Evolutionary conservation across 495 filamentous ascomycete species (phyloP), one percentile per base, ranked within the genome.

Genomic region (Letharia columbiana): DNA sequence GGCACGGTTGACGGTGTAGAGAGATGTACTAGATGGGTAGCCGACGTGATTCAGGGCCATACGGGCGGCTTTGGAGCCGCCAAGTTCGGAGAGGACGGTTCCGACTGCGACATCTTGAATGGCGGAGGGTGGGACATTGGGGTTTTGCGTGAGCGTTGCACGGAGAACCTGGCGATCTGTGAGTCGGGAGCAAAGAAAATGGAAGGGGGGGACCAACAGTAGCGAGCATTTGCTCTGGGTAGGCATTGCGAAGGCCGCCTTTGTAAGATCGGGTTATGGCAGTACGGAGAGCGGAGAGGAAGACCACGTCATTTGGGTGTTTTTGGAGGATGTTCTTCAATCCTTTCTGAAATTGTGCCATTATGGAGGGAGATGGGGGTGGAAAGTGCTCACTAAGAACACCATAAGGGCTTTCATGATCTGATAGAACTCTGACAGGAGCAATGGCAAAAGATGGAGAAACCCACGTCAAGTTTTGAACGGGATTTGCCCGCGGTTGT

Each of bases 1-100:
- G 44, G 92, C 91, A 37, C 92, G 82, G 77, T 97, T 97, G 71
- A 91, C 84, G 2, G 92, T 96, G 78, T 89, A 86, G 67, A 96
- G 88, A 40, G 85, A 81, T 1, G 90, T 91, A 7, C 80, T 80
- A 67, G 81, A 75, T n/a, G 91, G 85, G 74, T 89, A 90, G 44
- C 91, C 90, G 66, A 86, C 84, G 76, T 92, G 88, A 74, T 90
- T 88, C 70, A 91, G 82, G 52, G 91, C 90, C 91, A 95, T 96
- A 68, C 92, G 89, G 44, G 89, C 91, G 17, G 91, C 91, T 80
- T 97, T 97, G 63, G 85, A 86, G 65, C 92, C 92, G 63, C 92
- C 92, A 35, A 97, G 90, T 74, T 96, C 91, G 63, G 89, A 89
- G 49, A 97, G 83, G 20, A 96, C 92, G 61, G 90, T 91, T 66